phyloP scores from a whole-genome alignment of 768 basidiomycete genomes.

The Rhodocollybia butyracea region DNA sequence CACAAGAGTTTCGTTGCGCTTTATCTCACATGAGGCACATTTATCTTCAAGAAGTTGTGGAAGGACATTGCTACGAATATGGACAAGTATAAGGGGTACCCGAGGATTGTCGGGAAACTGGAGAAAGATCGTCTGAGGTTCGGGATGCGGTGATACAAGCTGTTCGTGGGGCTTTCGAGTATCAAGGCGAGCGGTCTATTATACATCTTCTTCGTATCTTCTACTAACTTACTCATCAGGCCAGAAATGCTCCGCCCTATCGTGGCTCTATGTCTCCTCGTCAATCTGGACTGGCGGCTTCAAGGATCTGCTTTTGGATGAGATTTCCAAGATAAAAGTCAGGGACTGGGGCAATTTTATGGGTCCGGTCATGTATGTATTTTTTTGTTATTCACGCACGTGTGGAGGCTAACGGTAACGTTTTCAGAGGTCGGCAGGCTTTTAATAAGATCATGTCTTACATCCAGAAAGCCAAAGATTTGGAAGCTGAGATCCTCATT shows the following conservation, averaged over 20 bases:
- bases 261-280: conserved; percentile 85
- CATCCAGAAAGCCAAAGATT: conserved; percentile 81
- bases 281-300: conserved; percentile 86
- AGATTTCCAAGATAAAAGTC: conserved; percentile 82
- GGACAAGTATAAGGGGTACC: conserved; percentile 85
- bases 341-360: conserved; percentile 89
- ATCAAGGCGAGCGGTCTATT: conserved; percentile 64
- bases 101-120: conserved; percentile 98
- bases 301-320: conserved; percentile 70
- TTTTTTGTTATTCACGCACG: background rate
- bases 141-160: conserved; percentile 87
- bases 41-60: conserved; percentile 94
- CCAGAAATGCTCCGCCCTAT: conserved; percentile 96
- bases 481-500: conserved; percentile 85
- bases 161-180: conserved; percentile 90
- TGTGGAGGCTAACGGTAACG: conserved; percentile 3
- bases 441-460: conserved; percentile 85
- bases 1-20: conserved; percentile 81
- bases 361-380: conserved; percentile 85
- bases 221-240: conserved; percentile 38
- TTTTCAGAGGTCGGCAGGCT: conserved; percentile 72
- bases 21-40: conserved; percentile 96
- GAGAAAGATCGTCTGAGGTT: conserved; percentile 83
- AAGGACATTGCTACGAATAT: conserved; percentile 89
- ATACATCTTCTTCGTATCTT: background rate